These are phyloP conservation scores for Asterophora lycoperdoides DNA, from an alignment of 768 basidiomycete species.

Conservation along the genomic window DNA sequence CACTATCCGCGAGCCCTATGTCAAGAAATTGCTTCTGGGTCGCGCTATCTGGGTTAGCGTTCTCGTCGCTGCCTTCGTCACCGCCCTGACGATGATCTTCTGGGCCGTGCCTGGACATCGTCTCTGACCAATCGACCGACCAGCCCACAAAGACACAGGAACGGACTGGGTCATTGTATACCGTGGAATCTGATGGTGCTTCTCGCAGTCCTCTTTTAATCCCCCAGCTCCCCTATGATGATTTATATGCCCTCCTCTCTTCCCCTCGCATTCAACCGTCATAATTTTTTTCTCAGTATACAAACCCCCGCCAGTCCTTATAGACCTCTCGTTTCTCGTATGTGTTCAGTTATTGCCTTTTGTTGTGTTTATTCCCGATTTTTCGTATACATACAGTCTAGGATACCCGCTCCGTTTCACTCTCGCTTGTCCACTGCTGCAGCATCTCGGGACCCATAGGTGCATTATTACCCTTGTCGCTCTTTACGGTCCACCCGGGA, in stretches of 20 bases:
- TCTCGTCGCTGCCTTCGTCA: conserved; percentile 71
- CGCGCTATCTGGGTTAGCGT: conserved; percentile 90
- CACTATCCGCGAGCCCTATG: conserved; percentile 88
- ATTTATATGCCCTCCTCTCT: conserved; percentile 8
- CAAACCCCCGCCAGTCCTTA: conserved; percentile 8
- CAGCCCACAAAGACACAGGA: not conserved
- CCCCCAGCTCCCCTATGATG: conserved; percentile 5
- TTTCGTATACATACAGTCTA: conserved; percentile 17
- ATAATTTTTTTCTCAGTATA: conserved; percentile 15
- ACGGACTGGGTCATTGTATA: conserved; percentile 8
- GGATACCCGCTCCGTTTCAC: conserved; percentile 17
- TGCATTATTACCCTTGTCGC: conserved; percentile 10
- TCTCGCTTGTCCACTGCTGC: conserved; percentile 5
- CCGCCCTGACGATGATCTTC: conserved; percentile 85
- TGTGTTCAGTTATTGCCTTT: conserved; percentile 25
- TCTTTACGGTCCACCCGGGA: not conserved
- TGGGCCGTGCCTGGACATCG: conserved; percentile 95
- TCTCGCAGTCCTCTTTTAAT: conserved; percentile 9
- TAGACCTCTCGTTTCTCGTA: conserved; percentile 1
- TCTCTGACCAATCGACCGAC: conserved; percentile 39
- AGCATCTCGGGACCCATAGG: conserved; percentile 12
- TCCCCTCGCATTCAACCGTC: not conserved
- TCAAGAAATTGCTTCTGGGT: conserved; percentile 83
- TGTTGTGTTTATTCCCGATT: conserved; percentile 22
- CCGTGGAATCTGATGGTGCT: conserved; percentile 12